phyloP scores from a whole-genome alignment of 352 stramenopile genomes.

The Blastocystis hominis region DNA sequence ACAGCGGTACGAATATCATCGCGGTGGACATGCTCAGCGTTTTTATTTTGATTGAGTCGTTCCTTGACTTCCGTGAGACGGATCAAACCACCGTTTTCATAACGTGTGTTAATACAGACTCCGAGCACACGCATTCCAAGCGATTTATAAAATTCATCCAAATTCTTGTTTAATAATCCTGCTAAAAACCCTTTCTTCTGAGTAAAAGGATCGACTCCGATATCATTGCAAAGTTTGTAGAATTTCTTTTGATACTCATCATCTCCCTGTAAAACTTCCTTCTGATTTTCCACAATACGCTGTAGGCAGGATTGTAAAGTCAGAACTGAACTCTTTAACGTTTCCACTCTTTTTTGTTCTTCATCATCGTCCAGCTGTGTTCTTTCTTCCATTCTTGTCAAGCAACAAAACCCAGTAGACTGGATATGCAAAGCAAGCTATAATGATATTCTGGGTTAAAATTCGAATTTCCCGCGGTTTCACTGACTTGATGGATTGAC shows the following conservation, averaged over 20 bases:
- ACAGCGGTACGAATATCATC: slow-evolving; percentile 41
- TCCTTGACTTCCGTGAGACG: slow-evolving; percentile 1
- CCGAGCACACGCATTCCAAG: slow-evolving; percentile 40
- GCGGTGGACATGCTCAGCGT: not conserved
- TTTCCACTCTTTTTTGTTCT: not conserved
- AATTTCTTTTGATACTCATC: slow-evolving; percentile 56
- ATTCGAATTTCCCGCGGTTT: too few relatives aligned
- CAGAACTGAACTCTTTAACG: not conserved
- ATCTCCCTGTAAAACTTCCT: not conserved
- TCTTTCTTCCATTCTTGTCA: not conserved
- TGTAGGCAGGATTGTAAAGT: slow-evolving; percentile 36
- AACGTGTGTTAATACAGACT: slow-evolving; percentile 39
- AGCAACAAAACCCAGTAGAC: too few relatives aligned
- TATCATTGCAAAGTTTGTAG: slow-evolving; percentile 55
- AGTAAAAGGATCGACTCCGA: slow-evolving; percentile 53
- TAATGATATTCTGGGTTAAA: too few relatives aligned
- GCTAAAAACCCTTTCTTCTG: slow-evolving; percentile 53
- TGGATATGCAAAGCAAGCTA: too few relatives aligned
- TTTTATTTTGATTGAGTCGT: slow-evolving; percentile 26
- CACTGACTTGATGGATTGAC: too few relatives aligned
- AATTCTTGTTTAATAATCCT: slow-evolving; percentile 41
- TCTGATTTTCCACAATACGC: slow-evolving; percentile 37
- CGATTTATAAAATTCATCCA: slow-evolving; percentile 38
- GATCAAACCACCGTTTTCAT: slow-evolving; percentile 51
- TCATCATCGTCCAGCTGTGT: not conserved